Base-by-base conservation (phyloP, 805 yeast species). In the Zygotorulaspora sp. region DNA sequence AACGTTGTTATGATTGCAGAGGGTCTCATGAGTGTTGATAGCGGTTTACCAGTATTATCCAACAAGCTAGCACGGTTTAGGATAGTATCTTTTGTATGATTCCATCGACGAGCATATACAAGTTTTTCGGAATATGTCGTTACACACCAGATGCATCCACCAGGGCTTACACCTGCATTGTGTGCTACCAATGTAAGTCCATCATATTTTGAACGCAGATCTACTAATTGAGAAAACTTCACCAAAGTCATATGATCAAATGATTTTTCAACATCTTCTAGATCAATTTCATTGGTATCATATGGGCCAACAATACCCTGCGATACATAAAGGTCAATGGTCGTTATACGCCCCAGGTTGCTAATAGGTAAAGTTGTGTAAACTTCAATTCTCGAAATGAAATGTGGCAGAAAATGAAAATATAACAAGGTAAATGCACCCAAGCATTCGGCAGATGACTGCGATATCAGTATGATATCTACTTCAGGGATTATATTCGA, bases 81-180 rank as follows among this genome's bases (percentile, higher is more conserved):
- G 49, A 88, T 88, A 0, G 85, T 74, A 55, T 90, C 97, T 47
- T 78, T 79, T 1, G 97, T 80, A 57, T 92, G 97, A 58, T 89
- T 90, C 97, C 97, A 92, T 30, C 83, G 78, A 2, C 92, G 88
- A 0, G 96, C 95, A 59, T 87, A 86, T 2, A 90, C 67, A n/a
- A 89, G 66, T 45, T 81, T 81, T 48, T 90, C 97, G 12, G 80
- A 74, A 44, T 82, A 78, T 39, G 80, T 79, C 30, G 74, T 72
- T 8, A 90, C 59, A 24, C 80, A 66, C 97, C 97, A 89, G 31
- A 89, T 77, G 0, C 95, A 78, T 10, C 98, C 97, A 44, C 99
- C 99, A 19, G 92, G 70, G 0, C 95, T 72, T 55, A 86, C 96
- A 3, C 99, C 99, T 0, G 97, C 80, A 58, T 84, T 88, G 49